Base-by-base conservation (phyloP, 805 yeast genomes). In the Brettanomyces sp. region DNA sequence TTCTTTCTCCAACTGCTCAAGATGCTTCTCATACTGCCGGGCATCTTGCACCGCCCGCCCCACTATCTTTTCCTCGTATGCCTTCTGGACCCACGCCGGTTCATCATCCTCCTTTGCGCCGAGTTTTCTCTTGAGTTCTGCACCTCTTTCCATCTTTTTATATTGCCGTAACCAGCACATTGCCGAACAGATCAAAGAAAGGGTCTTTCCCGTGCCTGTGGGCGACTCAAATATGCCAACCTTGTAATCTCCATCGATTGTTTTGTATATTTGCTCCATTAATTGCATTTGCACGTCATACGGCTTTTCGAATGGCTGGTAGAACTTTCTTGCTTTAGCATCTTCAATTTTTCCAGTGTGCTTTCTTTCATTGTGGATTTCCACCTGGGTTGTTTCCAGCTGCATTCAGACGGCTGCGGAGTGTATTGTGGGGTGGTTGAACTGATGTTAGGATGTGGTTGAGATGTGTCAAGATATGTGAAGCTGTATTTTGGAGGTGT, bases 131-230 rank as follows among this genome's bases (percentile, higher is more conserved):
- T 52, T 52, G n/a, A 39, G 22, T 50, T 55, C 46, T 23, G 52
- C 54, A 3, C 39, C 39, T 43, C 52, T 76, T 70, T 47, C 91
- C 62, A 33, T 53, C 41, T 52, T 44, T 39, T 58, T 59, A 40
- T 52, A 45, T 18, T 55, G 52, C 34, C 67, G 47, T 21, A 90
- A 67, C 95, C 96, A 90, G 0, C 90, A 77, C 75, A 90, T 73
- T 0, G 91, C 69, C 0, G 95, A 77, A 58, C 97, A 91, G 3
- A 91, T 84, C 41, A 90, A 64, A 0, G 96, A 87, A 3, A 91
- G 66, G 0, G 97, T 89, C 62, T 90, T 90, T 3, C 98, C 97
- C 1, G 90, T 86, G 5, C 98, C 98, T 0, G 98, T 90, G 0
- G 98, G 98, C 47, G 93, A 82, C 59, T 90, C 97, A 56, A 90